These are phyloP conservation scores for Insectozyma bohioensis DNA, from an alignment of 1,139 yeast species.

Conservation along the genomic window DNA sequence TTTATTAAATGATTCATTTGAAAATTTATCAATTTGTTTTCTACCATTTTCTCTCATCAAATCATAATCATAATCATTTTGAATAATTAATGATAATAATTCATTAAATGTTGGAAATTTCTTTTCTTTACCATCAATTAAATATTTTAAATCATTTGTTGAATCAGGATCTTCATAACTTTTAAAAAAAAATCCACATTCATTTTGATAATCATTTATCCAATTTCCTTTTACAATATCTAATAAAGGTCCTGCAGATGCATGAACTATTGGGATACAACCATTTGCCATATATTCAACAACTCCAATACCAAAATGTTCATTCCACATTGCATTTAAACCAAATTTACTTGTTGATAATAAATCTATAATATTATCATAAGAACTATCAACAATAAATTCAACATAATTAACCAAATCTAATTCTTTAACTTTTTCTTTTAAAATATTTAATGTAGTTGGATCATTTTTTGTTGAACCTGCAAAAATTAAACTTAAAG, in stretches of 20 bases:
- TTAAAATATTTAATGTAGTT: constrained; percentile 52
- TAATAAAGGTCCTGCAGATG: constrained; percentile 85
- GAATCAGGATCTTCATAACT: constrained; percentile 61
- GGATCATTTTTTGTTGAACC: constrained; percentile 79
- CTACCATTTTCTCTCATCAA: constrained; percentile 53
- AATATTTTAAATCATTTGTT: constrained; percentile 19
- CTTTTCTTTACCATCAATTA: constrained; percentile 17
- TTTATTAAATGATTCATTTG: constrained; percentile 59
- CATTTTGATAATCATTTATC: constrained; percentile 32
- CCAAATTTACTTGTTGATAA: constrained; percentile 71
- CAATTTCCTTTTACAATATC: constrained; percentile 62
- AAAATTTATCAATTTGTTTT: constrained; percentile 59
- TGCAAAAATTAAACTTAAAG: constrained; percentile 53
- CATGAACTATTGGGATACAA: constrained; percentile 84
- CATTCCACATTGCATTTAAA: constrained; percentile 98
- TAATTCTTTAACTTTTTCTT: constrained; percentile 44
- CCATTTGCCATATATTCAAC: constrained; percentile 93
- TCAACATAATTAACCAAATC: constrained; percentile 52
- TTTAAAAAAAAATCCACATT: constrained; percentile 76
- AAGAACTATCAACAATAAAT: constrained; percentile 76
- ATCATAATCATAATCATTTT: constrained; percentile 31
- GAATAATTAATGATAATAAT: constrained; percentile 39
- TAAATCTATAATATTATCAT: constrained; percentile 55
- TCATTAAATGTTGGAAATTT: constrained; percentile 42
- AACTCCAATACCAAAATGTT: constrained; percentile 97